Conservation (phyloP, 2,329 filamentous ascomycete genomes). For the Botrytis paeoniae region DNA sequence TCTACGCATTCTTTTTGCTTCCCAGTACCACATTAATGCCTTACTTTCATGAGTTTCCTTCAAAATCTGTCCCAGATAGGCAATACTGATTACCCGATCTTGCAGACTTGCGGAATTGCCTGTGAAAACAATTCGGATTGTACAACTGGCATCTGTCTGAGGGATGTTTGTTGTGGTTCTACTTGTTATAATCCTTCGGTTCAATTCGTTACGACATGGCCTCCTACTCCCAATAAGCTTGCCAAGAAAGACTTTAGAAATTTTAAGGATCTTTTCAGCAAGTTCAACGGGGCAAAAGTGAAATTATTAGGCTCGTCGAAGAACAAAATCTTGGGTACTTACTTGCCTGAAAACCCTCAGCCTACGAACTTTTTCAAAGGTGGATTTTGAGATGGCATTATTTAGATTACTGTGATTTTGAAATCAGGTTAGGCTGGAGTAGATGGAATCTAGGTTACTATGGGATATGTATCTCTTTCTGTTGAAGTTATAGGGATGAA, state of each 20-base stretch:
- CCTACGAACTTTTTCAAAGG: not conserved
- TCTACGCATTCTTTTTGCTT: not conserved
- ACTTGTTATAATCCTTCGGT: not conserved
- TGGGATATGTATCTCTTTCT: not conserved
- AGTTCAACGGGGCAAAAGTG: not conserved
- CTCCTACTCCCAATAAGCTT: not conserved
- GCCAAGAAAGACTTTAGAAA: not conserved
- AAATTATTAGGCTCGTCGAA: not conserved
- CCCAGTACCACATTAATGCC: not conserved
- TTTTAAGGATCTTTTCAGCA: not conserved
- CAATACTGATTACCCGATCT: not conserved
- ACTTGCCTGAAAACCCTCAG: not conserved
- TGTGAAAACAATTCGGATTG: constrained; percentile 8
- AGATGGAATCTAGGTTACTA: not conserved
- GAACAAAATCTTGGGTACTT: not conserved
- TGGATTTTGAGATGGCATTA: not conserved
- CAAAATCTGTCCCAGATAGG: not conserved
- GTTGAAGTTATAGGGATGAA: not conserved
- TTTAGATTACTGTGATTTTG: not conserved
- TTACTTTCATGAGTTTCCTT: not conserved
- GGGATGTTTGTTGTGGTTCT: constrained; percentile 7
- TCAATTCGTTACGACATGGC: not conserved
- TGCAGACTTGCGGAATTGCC: not conserved
- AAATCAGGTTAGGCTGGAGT: no score
- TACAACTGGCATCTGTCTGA: constrained; percentile 2